phyloP scores from a whole-genome alignment of 164 flowering plant species.

The Annona squamosa region DNA sequence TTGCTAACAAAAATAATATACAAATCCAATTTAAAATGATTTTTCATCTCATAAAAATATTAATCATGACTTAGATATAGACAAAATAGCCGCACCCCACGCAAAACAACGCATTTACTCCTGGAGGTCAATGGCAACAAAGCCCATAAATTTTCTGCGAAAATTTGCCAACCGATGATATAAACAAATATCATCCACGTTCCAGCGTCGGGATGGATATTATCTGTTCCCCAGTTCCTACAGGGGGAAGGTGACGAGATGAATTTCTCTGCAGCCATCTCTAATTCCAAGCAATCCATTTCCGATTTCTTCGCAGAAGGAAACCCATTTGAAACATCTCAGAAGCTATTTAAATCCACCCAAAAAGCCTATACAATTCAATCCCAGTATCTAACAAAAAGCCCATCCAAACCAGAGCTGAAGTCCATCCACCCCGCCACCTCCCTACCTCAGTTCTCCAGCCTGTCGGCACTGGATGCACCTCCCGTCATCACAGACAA shows the following conservation, averaged over 20 bases:
- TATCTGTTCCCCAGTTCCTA: background rate
- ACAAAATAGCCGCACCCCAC: too few relatives aligned
- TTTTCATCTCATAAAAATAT: too few relatives aligned
- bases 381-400: background rate
- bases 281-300: slow-evolving; percentile 8
- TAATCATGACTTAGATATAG: too few relatives aligned
- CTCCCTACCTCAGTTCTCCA: background rate
- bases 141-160: too few relatives aligned
- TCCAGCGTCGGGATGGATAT: too few relatives aligned
- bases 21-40: too few relatives aligned
- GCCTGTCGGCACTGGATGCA: background rate
- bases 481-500: slow-evolving; percentile 7
- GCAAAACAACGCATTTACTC: too few relatives aligned
- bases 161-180: too few relatives aligned
- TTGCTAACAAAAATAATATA: too few relatives aligned
- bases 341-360: background rate
- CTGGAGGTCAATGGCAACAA: too few relatives aligned
- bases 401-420: background rate
- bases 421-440: slow-evolving; percentile 4
- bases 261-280: slow-evolving; percentile 15
- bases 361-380: background rate
- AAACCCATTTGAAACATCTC: background rate
- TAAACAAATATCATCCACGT: too few relatives aligned
- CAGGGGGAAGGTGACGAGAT: background rate
- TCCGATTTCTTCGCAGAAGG: slow-evolving; percentile 1